phyloP scores from a whole-genome alignment of 1,139 yeast species.

The Lodderomyces orthopsilosis region DNA sequence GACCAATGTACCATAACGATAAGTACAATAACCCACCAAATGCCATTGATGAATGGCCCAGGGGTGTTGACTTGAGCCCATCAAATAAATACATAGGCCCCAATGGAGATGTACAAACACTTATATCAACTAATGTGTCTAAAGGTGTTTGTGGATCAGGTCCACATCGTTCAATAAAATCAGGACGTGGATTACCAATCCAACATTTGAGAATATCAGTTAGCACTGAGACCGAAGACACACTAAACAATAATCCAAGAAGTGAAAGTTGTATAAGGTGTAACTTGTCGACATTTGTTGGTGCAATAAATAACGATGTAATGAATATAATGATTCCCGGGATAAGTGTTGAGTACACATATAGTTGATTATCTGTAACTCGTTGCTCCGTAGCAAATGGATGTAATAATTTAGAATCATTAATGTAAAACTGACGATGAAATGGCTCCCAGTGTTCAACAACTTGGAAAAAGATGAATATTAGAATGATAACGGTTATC shows the following conservation, averaged over 20 bases:
- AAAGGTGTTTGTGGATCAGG: slow-evolving; percentile 30
- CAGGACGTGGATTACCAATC: slow-evolving; percentile 50
- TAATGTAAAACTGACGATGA: slow-evolving; percentile 31
- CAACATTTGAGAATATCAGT: slow-evolving; percentile 46
- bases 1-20: slow-evolving; percentile 42
- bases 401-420: slow-evolving; percentile 40
- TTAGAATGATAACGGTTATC: slow-evolving; percentile 27
- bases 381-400: slow-evolving; percentile 47
- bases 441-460: slow-evolving; percentile 41
- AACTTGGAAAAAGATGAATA: slow-evolving; percentile 29
- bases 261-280: slow-evolving; percentile 23
- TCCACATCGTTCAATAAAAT: slow-evolving; percentile 43
- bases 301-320: slow-evolving; percentile 9
- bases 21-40: slow-evolving; percentile 40
- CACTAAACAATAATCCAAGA: slow-evolving; percentile 24
- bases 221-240: slow-evolving; percentile 19
- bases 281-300: slow-evolving; percentile 7
- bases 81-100: slow-evolving; percentile 30
- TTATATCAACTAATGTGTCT: slow-evolving; percentile 29
- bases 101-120: slow-evolving; percentile 42
- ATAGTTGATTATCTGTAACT: slow-evolving; percentile 30
- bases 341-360: slow-evolving; percentile 23
- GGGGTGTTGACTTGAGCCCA: slow-evolving; percentile 48
- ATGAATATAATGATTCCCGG: slow-evolving; percentile 20
- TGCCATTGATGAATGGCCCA: slow-evolving; percentile 47